Evolutionary conservation across 805 yeast genomes (phyloP).

Genomic region (Kregervanrija pseudodelftensis): DNA sequence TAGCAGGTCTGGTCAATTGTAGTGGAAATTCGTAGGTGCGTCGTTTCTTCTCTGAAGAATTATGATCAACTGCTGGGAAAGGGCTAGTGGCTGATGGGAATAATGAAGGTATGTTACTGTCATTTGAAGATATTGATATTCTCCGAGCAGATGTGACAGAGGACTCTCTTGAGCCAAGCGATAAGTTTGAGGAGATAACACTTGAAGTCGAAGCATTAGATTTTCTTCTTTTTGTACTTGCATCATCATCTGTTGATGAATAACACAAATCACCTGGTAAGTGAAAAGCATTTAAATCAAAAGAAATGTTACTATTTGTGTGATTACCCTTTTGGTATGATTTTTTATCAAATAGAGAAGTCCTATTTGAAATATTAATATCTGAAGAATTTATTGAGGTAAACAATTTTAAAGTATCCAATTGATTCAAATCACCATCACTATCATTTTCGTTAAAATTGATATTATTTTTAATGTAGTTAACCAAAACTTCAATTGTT

Average conservation of each 20-base stretch:
- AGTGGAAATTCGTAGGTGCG: neutral
- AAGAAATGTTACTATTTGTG: constrained; percentile 5
- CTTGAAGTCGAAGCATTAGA: constrained; percentile 24
- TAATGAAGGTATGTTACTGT: constrained; percentile 17
- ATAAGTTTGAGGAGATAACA: constrained; percentile 18
- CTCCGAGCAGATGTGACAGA: constrained; percentile 23
- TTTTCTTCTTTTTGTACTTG: constrained; percentile 16
- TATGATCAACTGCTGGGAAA: constrained; percentile 2
- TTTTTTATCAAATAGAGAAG: constrained; percentile 20
- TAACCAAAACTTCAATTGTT: constrained; percentile 12
- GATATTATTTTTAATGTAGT: constrained; percentile 15
- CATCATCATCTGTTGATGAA: constrained; percentile 9
- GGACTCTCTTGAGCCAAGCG: constrained; percentile 20
- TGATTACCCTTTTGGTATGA: neutral
- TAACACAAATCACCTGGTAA: constrained; percentile 15
- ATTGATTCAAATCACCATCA: constrained; percentile 8
- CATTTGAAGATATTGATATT: constrained; percentile 20
- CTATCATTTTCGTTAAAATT: constrained; percentile 4
- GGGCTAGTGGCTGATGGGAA: constrained; percentile 25
- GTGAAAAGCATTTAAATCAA: constrained; percentile 26
- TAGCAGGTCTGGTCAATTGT: neutral
- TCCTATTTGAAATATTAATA: constrained; percentile 1
- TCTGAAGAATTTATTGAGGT: constrained; percentile 6
- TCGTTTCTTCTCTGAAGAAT: neutral
- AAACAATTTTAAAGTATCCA: constrained; percentile 21